Percentiles rank a stretch among this genome's conserved stretches.
These are phyloP conservation scores for Pichia deserticola DNA, from an alignment of 805 yeast species.

Conservation along the genomic window DNA sequence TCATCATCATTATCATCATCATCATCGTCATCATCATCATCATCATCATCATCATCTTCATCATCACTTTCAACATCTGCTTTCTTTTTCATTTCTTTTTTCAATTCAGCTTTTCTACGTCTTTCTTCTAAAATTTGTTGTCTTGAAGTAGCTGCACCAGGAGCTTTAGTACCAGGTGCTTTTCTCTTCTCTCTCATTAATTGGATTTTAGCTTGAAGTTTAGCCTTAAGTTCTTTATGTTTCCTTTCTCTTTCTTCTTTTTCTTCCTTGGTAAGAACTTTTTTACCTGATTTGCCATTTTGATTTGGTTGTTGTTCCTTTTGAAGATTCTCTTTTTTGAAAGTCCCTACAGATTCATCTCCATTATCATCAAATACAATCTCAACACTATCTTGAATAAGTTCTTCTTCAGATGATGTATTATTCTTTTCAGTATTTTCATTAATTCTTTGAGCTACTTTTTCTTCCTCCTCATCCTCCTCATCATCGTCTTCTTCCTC, in stretches of 20 bases:
- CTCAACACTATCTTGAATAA: conserved; percentile 15
- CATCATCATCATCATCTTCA: conserved; percentile 36
- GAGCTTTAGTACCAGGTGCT: conserved; percentile 78
- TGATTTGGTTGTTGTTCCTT: conserved; percentile 1
- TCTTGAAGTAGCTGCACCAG: conserved; percentile 80
- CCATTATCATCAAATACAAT: conserved; percentile 71
- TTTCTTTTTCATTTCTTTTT: conserved; percentile 24
- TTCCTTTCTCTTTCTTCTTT: conserved; percentile 43
- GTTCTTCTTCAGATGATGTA: conserved; percentile 4
- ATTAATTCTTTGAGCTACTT: conserved; percentile 4
- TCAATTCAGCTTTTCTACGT: conserved; percentile 38
- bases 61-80: conserved; percentile 29
- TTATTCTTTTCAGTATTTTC: background rate
- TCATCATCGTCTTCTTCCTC: conserved; percentile 24
- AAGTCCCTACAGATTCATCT: conserved; percentile 32
- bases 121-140: conserved; percentile 69
- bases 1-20: conserved; percentile 29
- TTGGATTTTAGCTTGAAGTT: conserved; percentile 66
- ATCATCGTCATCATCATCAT: conserved; percentile 20
- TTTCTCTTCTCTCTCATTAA: conserved; percentile 71
- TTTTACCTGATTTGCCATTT: conserved; percentile 12
- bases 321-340: conserved; percentile 4
- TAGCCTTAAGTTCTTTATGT: conserved; percentile 64
- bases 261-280: conserved; percentile 39
- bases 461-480: conserved; percentile 8